phyloP scores from a whole-genome alignment of 805 yeast species.

The Kuraishia borneana region DNA sequence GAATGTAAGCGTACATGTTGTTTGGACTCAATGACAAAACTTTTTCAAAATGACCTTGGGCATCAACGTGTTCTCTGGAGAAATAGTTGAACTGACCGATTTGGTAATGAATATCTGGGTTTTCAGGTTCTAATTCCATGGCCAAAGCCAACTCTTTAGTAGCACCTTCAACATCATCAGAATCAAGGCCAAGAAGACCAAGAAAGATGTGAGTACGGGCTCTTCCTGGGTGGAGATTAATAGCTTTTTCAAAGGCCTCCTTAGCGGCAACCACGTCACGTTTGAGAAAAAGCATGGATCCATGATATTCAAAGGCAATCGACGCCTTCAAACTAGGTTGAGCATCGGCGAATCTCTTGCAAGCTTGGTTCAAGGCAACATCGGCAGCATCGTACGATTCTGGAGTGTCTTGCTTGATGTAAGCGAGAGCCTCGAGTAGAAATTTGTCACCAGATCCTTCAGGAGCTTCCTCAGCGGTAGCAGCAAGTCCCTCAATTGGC shows the following conservation, averaged over 20 bases:
- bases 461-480: constrained; percentile 34
- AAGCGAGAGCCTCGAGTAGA: constrained; percentile 53
- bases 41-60: constrained; percentile 63
- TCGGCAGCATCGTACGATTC: constrained; percentile 57
- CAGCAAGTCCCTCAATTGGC: constrained; percentile 34
- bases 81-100: constrained; percentile 86
- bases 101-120: constrained; percentile 85
- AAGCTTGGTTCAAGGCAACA: constrained; percentile 47
- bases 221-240: constrained; percentile 53
- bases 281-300: constrained; percentile 76
- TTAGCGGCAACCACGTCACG: constrained; percentile 60
- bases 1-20: constrained; percentile 80
- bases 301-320: constrained; percentile 73
- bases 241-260: constrained; percentile 50
- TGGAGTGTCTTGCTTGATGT: constrained; percentile 31
- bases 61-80: constrained; percentile 61
- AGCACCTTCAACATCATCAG: constrained; percentile 50
- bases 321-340: constrained; percentile 36
- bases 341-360: constrained; percentile 25
- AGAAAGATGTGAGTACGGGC: constrained; percentile 73
- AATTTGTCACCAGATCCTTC: constrained; percentile 51
- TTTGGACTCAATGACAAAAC: constrained; percentile 64
- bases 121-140: constrained; percentile 49
- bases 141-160: constrained; percentile 63
- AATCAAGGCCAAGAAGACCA: constrained; percentile 78